phyloP scores from a whole-genome alignment of 257 asterid genomes.

The Solanum pimpinellifolium region DNA sequence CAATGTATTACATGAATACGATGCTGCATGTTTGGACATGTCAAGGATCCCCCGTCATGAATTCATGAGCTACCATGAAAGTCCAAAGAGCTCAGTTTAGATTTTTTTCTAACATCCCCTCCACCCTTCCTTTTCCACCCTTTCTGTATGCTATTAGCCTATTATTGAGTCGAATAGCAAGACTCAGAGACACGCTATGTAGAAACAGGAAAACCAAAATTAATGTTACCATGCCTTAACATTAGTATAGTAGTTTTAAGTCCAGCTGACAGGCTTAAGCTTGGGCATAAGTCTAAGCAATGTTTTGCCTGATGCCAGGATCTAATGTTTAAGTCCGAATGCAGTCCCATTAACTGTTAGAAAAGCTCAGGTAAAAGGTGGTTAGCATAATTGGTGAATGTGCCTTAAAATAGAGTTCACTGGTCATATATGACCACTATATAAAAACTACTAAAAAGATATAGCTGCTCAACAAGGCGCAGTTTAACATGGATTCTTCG shows the following conservation, averaged over 20 bases:
- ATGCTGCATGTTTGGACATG: neutral
- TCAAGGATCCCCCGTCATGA: neutral
- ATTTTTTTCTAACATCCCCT: neutral
- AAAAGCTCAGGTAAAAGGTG: neutral
- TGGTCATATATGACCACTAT: neutral
- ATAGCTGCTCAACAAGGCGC: neutral
- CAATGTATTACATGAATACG: neutral
- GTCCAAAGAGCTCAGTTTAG: neutral
- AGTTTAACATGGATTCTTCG: neutral
- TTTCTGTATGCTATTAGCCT: neutral
- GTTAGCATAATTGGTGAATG: neutral
- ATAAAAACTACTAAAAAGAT: neutral
- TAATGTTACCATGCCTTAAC: neutral
- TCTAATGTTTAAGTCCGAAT: neutral
- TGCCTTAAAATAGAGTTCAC: neutral
- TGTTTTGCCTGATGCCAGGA: neutral
- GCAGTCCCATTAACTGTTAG: neutral
- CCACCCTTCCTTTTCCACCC: neutral
- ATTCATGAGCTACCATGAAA: neutral
- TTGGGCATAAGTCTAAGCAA: neutral
- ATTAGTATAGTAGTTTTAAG: neutral
- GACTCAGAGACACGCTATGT: neutral
- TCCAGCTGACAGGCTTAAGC: neutral
- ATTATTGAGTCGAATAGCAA: neutral
- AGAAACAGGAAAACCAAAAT: neutral